A percentile compares a stretch with the other conserved stretches of the same genome.
Conservation (phyloP, 768 basidiomycete genomes). For the Leccinum barrowsii region DNA sequence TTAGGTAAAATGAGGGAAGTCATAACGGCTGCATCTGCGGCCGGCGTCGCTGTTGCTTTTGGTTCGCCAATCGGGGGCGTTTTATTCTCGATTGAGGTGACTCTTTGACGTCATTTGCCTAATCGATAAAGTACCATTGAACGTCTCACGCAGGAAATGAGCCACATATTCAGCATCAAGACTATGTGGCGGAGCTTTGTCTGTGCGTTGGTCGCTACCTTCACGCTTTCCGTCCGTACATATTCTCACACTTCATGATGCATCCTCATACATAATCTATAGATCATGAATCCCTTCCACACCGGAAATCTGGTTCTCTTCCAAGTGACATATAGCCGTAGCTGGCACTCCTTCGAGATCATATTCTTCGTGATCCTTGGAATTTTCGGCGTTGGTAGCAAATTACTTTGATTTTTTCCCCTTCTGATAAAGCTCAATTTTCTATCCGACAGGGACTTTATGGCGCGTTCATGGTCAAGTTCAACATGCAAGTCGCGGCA, state of each 20-base stretch:
- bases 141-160: slow-evolving; percentile 80
- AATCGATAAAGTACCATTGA: neutral
- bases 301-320: slow-evolving; percentile 98
- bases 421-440: slow-evolving; percentile 9
- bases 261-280: slow-evolving; percentile 20
- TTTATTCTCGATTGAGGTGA: slow-evolving; percentile 92
- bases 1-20: slow-evolving; percentile 84
- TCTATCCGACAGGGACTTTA: slow-evolving; percentile 73
- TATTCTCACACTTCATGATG: slow-evolving; percentile 15
- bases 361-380: slow-evolving; percentile 95
- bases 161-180: slow-evolving; percentile 91
- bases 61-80: slow-evolving; percentile 98
- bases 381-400: slow-evolving; percentile 78
- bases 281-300: slow-evolving; percentile 98
- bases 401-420: neutral
- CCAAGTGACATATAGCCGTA: slow-evolving; percentile 94
- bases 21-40: slow-evolving; percentile 91
- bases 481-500: slow-evolving; percentile 91
- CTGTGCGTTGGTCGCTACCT: slow-evolving; percentile 94
- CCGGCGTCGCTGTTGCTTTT: slow-evolving; percentile 97
- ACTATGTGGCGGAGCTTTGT: slow-evolving; percentile 99
- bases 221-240: slow-evolving; percentile 82
- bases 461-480: slow-evolving; percentile 95
- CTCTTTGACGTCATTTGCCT: slow-evolving; percentile 4
- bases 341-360: slow-evolving; percentile 99